Percentiles rank a stretch among this genome's conserved stretches.
phyloP scores from a whole-genome alignment of 1,284 basidiomycete species.

The Cryptococcus sp. region DNA sequence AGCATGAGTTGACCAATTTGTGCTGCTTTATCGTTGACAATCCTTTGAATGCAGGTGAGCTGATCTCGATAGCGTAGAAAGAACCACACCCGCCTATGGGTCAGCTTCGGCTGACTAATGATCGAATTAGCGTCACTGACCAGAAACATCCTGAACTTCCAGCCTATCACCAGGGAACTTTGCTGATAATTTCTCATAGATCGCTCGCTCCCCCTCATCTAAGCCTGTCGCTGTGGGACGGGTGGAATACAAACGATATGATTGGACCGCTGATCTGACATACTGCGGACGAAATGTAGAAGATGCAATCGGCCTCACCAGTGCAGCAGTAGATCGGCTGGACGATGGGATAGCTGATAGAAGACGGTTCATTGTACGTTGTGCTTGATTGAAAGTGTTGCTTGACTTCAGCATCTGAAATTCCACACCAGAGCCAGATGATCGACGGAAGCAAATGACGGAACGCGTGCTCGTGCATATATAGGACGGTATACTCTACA shows the following conservation, averaged over 20 bases:
- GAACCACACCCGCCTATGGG: conserved; percentile 83
- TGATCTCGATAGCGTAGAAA: conserved; percentile 91
- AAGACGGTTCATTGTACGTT: no score
- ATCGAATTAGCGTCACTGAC: conserved; percentile 51
- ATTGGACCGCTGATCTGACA: no score
- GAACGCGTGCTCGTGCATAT: no score
- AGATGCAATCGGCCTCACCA: not conserved
- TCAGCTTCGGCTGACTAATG: not conserved
- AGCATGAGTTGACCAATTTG: conserved; percentile 75
- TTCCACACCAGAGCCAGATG: no score
- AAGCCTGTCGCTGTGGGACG: conserved; percentile 7
- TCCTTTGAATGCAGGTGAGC: conserved; percentile 78
- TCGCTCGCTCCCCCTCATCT: conserved; percentile 63
- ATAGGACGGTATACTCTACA: no score
- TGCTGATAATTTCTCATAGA: conserved; percentile 66
- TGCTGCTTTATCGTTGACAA: conserved; percentile 90
- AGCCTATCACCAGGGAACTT: conserved; percentile 71
- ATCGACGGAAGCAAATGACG: no score
- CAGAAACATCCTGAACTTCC: conserved; percentile 83
- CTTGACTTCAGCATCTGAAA: no score
- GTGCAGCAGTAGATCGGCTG: not conserved
- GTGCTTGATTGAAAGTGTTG: no score
- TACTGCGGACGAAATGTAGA: not conserved
- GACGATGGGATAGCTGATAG: not conserved
- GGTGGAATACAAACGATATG: not conserved